Evolutionary conservation across 805 yeast species (phyloP).

Genomic region (Kuraishia ogatae): DNA sequence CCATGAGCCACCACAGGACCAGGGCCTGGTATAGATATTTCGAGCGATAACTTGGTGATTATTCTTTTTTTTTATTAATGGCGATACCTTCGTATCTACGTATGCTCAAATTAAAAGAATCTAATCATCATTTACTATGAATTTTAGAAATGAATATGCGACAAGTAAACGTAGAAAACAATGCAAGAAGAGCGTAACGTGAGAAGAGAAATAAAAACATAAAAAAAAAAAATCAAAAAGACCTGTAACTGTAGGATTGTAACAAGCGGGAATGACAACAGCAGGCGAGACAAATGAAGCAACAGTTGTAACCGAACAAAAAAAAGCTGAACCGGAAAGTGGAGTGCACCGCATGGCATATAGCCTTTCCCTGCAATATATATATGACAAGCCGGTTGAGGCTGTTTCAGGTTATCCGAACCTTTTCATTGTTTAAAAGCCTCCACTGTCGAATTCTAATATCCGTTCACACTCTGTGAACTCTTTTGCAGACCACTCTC

Average conservation of each 20-base stretch:
- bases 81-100: too few species aligned
- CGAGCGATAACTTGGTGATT: too few species aligned
- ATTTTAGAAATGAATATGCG: not conserved
- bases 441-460: not conserved
- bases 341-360: not conserved
- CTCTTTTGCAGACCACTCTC: not conserved
- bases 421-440: not conserved
- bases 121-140: not conserved
- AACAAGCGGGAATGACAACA: not conserved
- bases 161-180: not conserved
- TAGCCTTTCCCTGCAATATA: not conserved
- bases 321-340: not conserved
- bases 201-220: not conserved
- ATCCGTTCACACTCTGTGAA: not conserved
- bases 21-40: too few species aligned
- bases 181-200: not conserved
- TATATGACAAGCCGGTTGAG: not conserved
- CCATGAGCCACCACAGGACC: too few species aligned
- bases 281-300: not conserved
- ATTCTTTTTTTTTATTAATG: too few species aligned
- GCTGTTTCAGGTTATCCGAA: not conserved
- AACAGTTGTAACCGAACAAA: not conserved
- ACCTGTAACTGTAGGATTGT: not conserved
- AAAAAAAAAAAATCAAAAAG: too few species aligned
- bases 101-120: too few species aligned